Percentiles rank a stretch among this genome's conserved stretches.
phyloP scores from a whole-genome alignment of 1,284 basidiomycete genomes.

The Sporisorium sorghi region DNA sequence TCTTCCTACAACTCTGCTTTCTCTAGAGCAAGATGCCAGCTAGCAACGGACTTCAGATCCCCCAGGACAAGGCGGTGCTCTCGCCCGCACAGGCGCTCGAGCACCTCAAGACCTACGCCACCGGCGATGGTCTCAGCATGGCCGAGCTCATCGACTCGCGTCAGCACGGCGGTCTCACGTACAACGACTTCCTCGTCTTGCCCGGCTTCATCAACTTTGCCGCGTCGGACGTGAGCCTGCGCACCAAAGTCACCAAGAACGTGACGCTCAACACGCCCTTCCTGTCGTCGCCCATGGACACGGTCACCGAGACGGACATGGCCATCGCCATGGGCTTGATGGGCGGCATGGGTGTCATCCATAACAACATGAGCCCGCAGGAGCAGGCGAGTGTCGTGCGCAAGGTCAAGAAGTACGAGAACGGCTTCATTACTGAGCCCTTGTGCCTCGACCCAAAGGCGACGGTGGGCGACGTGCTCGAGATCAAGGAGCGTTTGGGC shows the following conservation, averaged over 20 bases:
- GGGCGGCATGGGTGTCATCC: conserved; percentile 97
- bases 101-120: conserved; percentile 74
- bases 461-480: conserved; percentile 87
- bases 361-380: conserved; percentile 91
- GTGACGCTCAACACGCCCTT: conserved; percentile 95
- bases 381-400: conserved; percentile 96
- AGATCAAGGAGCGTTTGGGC: conserved; percentile 90
- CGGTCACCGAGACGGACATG: conserved; percentile 97
- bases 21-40: conserved; percentile 20
- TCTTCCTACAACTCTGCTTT: not conserved
- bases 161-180: conserved; percentile 91
- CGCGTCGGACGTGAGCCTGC: conserved; percentile 82
- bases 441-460: conserved; percentile 80
- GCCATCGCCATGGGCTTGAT: conserved; percentile 77
- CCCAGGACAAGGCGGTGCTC: conserved; percentile 48
- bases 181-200: conserved; percentile 74
- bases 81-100: conserved; percentile 57
- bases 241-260: conserved; percentile 89
- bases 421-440: conserved; percentile 97
- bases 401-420: conserved; percentile 93
- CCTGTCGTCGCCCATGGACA: conserved; percentile 99
- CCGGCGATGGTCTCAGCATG: conserved; percentile 87
- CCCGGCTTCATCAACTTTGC: conserved; percentile 98
- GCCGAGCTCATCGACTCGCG: conserved; percentile 89
- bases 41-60: conserved; percentile 43